Percentiles rank a stretch among this genome's conserved stretches.
These are phyloP conservation scores for Magnaporthiopsis rhizophila DNA, from an alignment of 2,329 filamentous ascomycete species.

Conservation along the genomic window DNA sequence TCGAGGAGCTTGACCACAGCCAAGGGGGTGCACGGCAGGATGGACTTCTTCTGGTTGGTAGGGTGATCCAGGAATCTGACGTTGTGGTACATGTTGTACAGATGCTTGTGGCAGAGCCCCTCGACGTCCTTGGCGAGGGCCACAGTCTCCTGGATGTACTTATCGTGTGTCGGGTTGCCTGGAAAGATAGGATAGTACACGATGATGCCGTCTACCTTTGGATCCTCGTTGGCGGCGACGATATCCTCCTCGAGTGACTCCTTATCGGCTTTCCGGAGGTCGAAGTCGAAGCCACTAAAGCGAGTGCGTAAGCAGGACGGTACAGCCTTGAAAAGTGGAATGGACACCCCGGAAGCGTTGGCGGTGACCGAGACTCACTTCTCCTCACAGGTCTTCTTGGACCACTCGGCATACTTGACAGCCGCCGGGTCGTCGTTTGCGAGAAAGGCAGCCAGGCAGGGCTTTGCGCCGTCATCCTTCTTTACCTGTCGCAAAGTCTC, in stretches of 20 bases:
- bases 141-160: conserved; percentile 93
- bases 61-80: conserved; percentile 84
- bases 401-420: conserved; percentile 93
- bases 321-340: neutral
- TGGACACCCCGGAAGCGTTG: neutral
- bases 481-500: conserved; percentile 65
- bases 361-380: conserved; percentile 59
- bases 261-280: conserved; percentile 74
- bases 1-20: conserved; percentile 97
- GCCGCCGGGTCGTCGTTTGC: conserved; percentile 89
- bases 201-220: conserved; percentile 76
- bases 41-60: conserved; percentile 72
- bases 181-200: conserved; percentile 97
- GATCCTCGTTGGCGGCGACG: conserved; percentile 73
- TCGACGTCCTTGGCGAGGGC: conserved; percentile 90
- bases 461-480: conserved; percentile 45
- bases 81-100: conserved; percentile 99
- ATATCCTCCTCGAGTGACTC: conserved; percentile 87
- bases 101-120: conserved; percentile 84
- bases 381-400: conserved; percentile 89
- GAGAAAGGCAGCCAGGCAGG: conserved; percentile 82
- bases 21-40: conserved; percentile 90
- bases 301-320: neutral
- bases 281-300: conserved; percentile 77
- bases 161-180: conserved; percentile 73